Percentiles rank a stretch among this genome's conserved stretches.
Evolutionary conservation across 257 asterid species (phyloP).

Genomic region (Fraxinus anomala): DNA sequence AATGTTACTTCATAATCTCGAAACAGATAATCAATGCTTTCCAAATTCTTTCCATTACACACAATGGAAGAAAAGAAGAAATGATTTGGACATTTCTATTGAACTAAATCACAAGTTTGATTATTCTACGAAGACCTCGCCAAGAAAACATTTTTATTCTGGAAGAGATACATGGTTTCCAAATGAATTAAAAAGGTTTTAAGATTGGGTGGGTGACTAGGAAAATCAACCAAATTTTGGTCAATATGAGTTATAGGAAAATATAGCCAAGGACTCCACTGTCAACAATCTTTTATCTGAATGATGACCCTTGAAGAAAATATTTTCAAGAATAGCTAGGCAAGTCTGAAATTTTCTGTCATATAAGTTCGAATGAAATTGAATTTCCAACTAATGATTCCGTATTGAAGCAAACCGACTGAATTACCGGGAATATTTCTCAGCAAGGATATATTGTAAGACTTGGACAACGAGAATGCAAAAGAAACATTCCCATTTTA

Average conservation of each 20-base stretch:
- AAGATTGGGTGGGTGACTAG: background rate
- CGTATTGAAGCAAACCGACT: background rate
- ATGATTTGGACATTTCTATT: background rate
- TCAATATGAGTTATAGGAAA: background rate
- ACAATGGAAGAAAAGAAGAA: background rate
- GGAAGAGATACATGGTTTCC: background rate
- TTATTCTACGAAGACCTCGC: background rate
- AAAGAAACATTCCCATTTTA: background rate
- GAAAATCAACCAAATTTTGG: background rate
- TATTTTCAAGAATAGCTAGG: background rate
- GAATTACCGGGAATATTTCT: background rate
- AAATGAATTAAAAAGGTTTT: background rate
- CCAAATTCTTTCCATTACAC: background rate
- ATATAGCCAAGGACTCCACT: background rate
- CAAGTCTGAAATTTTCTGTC: background rate
- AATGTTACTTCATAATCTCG: background rate
- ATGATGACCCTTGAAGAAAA: background rate
- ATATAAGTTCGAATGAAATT: background rate
- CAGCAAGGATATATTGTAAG: background rate
- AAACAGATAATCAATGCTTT: background rate
- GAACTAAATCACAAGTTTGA: background rate
- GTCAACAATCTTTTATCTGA: background rate
- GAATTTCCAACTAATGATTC: background rate
- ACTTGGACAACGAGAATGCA: background rate
- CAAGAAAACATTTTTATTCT: background rate